These are phyloP conservation scores for Ophiostoma tasmaniense DNA, from an alignment of 2,329 filamentous ascomycete species.

Conservation along the genomic window DNA sequence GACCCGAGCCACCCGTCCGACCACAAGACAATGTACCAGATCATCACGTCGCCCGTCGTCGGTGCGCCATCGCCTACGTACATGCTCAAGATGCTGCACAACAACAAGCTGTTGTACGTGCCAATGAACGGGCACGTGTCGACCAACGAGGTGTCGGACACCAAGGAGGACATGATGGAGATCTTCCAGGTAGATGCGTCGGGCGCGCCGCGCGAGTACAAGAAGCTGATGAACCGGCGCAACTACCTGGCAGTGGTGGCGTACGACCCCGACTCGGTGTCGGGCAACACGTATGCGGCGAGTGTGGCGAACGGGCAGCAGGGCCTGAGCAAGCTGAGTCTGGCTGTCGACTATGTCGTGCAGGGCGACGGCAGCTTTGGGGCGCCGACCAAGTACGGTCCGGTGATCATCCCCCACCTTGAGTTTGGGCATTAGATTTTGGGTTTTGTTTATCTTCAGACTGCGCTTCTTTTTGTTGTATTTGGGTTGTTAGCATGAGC, in stretches of 20 bases:
- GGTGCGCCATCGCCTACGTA: constrained; percentile 79
- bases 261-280: constrained; percentile 75
- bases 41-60: constrained; percentile 82
- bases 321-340: constrained; percentile 60
- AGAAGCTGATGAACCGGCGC: constrained; percentile 83
- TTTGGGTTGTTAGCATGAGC: neutral
- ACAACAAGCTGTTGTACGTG: constrained; percentile 84
- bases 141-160: constrained; percentile 70
- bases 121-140: constrained; percentile 77
- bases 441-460: neutral
- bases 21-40: constrained; percentile 99
- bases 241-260: constrained; percentile 94
- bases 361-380: constrained; percentile 68
- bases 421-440: constrained; percentile 55
- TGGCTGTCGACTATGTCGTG: constrained; percentile 94
- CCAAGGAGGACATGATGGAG: constrained; percentile 99
- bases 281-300: constrained; percentile 27
- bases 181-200: constrained; percentile 93
- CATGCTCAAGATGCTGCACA: constrained; percentile 90
- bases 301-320: constrained; percentile 25
- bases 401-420: constrained; percentile 84
- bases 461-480: constrained; percentile 8
- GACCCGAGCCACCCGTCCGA: constrained; percentile 85
- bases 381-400: constrained; percentile 85
- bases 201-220: constrained; percentile 72